Evolutionary conservation across 192 early-diverging fungal species (phyloP).

Genomic region (Podila verticillata): DNA sequence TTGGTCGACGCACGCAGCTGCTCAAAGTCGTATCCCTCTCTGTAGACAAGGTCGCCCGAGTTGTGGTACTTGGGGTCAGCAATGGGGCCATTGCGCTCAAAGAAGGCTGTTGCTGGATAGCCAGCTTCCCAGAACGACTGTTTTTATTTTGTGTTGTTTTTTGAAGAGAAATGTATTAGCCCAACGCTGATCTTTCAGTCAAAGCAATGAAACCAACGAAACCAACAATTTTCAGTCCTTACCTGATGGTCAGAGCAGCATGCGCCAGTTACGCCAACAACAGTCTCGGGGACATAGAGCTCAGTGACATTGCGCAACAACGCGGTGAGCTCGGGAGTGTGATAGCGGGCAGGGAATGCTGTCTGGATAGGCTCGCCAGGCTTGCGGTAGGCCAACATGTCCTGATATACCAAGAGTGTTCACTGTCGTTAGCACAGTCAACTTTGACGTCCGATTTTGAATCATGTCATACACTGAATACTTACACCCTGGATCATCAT

Average conservation of each 20-base stretch:
- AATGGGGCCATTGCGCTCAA: constrained; percentile 59
- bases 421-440: not conserved
- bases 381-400: constrained; percentile 57
- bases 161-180: too few relatives aligned
- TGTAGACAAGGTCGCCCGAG: constrained; percentile 53
- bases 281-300: constrained; percentile 50
- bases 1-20: constrained; percentile 51
- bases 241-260: constrained; percentile 59
- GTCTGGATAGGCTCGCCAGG: constrained; percentile 56
- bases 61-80: constrained; percentile 60
- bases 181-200: too few relatives aligned
- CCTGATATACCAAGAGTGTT: constrained; percentile 7
- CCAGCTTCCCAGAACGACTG: constrained; percentile 56
- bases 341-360: constrained; percentile 53
- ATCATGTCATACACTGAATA: not conserved
- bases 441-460: too few relatives aligned
- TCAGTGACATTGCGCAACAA: constrained; percentile 50
- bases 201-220: not conserved
- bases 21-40: constrained; percentile 54
- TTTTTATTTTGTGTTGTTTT: too few relatives aligned
- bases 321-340: constrained; percentile 43
- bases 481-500: constrained; percentile 57
- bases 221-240: not conserved
- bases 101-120: constrained; percentile 52
- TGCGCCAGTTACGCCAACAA: constrained; percentile 47